Evolutionary conservation across 352 stramenopile genomes (phyloP), one percentile per base, ranked within the genome.

Genomic region (Pythium dissotocum): DNA sequence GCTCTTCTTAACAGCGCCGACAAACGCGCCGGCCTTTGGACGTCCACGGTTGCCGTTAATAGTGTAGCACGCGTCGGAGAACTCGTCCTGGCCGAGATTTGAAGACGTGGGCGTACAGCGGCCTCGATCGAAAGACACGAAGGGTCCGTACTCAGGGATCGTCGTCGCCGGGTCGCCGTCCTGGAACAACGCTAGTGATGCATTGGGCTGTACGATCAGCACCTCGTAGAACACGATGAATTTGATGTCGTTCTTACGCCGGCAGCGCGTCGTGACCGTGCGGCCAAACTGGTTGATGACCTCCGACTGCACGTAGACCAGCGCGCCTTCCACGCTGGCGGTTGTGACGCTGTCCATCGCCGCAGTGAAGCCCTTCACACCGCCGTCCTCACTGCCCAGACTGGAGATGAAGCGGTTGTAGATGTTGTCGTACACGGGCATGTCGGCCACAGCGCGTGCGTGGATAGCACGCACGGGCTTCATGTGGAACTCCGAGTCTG

Each of bases 151-250:
- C 70, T 85, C 77, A 12, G 58, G 70, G 2, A 69, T 56, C 46
- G 46, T 53, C 21, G 28, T 73, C 38, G 46, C 70, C 65, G 40
- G 46, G 24, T 70, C 76, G 8, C 87, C 72, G 12, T 88, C 73
- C 56, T 88, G 69, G 71, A 87, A 91, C 55, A 80, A 71, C 10
- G 83, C 83, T 0, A 89, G 57, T 12, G 83, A 79, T 58, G 86
- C 76, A 65, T 87, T 87, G 21, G 83, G 85, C 71, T 89, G 79
- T 33, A 69, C 77, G 52, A 93, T 80, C 26, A 84, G 61, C 14
- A 91, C 32, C 49, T 91, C 82, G 69, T 93, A 93, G 70, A 93
- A 91, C n/a, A 90, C 82, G 38, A 93, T 76, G 54, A 85, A 86
- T 10, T 71, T 67, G 70, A 89, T 88, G 18, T 65, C 68, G 60